A percentile compares a stretch with the other conserved stretches of the same genome.
These are phyloP conservation scores for Babjeviella inositovora DNA, from an alignment of 805 yeast genomes.

Conservation along the genomic window DNA sequence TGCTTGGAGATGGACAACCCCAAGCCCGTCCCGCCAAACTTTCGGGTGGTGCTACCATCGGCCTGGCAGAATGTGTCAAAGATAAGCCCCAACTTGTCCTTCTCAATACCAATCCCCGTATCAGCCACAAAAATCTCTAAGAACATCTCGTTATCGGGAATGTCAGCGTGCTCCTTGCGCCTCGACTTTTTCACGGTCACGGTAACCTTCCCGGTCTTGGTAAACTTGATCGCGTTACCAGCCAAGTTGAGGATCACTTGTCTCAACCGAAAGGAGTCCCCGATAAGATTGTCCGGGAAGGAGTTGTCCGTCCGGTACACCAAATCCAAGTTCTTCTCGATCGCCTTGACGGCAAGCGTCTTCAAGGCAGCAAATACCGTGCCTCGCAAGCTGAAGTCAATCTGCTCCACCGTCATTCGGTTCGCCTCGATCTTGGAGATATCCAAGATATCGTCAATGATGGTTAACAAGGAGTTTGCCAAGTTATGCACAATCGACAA, in stretches of 20 bases:
- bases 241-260: slow-evolving; percentile 78
- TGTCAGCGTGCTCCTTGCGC: slow-evolving; percentile 6
- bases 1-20: slow-evolving; percentile 82
- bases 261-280: slow-evolving; percentile 78
- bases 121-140: slow-evolving; percentile 80
- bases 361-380: slow-evolving; percentile 84
- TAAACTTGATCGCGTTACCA: slow-evolving; percentile 83
- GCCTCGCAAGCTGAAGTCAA: slow-evolving; percentile 73
- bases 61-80: slow-evolving; percentile 89
- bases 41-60: slow-evolving; percentile 85
- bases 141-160: slow-evolving; percentile 31
- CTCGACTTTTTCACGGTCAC: slow-evolving; percentile 50
- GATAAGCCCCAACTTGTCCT: slow-evolving; percentile 70
- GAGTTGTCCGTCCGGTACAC: slow-evolving; percentile 74
- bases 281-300: slow-evolving; percentile 75
- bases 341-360: slow-evolving; percentile 80
- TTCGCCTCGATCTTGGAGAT: slow-evolving; percentile 89
- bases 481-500: slow-evolving; percentile 75
- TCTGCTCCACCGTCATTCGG: slow-evolving; percentile 84
- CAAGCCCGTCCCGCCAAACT: slow-evolving; percentile 87
- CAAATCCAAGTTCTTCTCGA: slow-evolving; percentile 69
- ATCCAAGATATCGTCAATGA: slow-evolving; percentile 82
- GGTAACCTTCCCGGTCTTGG: slow-evolving; percentile 69
- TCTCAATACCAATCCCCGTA: slow-evolving; percentile 82
- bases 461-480: slow-evolving; percentile 73